Conservation (phyloP, 75 land plant genomes). For the Cunninghamia lanceolata region DNA sequence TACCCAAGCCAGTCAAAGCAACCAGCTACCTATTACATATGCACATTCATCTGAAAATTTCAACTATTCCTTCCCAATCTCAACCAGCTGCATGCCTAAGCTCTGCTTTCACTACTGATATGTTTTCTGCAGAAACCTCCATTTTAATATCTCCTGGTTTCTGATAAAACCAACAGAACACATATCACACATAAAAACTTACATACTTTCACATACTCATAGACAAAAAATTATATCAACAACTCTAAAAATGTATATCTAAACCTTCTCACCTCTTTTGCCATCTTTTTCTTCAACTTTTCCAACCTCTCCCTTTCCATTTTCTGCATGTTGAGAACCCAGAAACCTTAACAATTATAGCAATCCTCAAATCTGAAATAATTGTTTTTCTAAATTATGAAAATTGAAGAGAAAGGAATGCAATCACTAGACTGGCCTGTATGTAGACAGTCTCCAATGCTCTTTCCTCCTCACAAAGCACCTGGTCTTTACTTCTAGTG, state of each 20-base stretch:
- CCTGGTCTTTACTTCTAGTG: slow-evolving; percentile 35
- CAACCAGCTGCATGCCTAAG: background rate
- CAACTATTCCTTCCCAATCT: background rate
- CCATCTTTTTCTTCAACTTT: slow-evolving; percentile 41
- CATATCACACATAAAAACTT: background rate
- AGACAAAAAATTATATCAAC: background rate
- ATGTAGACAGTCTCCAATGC: slow-evolving; percentile 58
- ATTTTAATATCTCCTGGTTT: background rate
- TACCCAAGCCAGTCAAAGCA: background rate
- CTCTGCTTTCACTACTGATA: background rate
- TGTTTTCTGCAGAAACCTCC: background rate
- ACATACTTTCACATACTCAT: background rate
- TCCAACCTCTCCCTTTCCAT: slow-evolving; percentile 68
- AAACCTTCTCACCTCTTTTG: slow-evolving; percentile 19
- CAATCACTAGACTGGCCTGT: slow-evolving; percentile 27
- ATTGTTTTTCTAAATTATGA: background rate
- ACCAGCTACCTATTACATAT: background rate
- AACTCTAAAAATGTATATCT: background rate
- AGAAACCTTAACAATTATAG: background rate
- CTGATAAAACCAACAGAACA: background rate
- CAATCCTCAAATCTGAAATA: background rate
- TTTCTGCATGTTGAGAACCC: slow-evolving; percentile 26
- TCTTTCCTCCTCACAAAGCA: slow-evolving; percentile 65
- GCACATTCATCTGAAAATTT: background rate
- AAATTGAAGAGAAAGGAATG: no score